These are phyloP conservation scores for Starmerella riodocensis DNA, from an alignment of 805 yeast genomes.

Conservation along the genomic window DNA sequence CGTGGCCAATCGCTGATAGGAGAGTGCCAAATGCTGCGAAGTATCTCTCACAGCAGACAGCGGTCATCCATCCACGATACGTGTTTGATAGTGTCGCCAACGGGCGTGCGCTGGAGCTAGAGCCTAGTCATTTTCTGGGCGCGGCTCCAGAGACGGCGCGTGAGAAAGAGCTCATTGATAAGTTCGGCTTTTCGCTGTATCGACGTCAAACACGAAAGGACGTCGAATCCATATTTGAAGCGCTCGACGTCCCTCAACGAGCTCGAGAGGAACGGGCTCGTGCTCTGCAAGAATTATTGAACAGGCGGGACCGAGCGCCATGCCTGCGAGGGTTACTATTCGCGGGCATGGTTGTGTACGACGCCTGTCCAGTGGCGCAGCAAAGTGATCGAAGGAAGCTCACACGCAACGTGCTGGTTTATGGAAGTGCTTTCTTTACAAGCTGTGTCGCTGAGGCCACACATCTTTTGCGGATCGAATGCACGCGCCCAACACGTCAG, in stretches of 20 bases:
- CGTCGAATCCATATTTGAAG: slow-evolving; percentile 1
- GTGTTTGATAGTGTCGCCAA: slow-evolving; percentile 47
- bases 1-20: slow-evolving; percentile 20
- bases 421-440: background rate
- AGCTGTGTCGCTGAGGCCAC: background rate
- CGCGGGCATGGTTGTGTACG: no score
- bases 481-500: no score
- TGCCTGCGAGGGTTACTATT: no score
- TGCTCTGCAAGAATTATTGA: no score
- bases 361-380: no score
- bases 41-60: slow-evolving; percentile 18
- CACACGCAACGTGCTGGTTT: background rate
- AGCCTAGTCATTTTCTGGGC: slow-evolving; percentile 43
- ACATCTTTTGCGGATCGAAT: no score
- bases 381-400: background rate
- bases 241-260: slow-evolving; percentile 2
- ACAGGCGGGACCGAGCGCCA: no score
- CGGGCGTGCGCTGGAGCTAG: slow-evolving; percentile 37
- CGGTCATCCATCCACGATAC: slow-evolving; percentile 64
- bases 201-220: slow-evolving; percentile 24
- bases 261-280: no score
- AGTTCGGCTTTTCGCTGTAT: slow-evolving; percentile 48
- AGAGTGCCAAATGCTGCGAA: slow-evolving; percentile 14
- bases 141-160: slow-evolving; percentile 26
- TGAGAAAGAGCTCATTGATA: slow-evolving; percentile 32